Base-by-base conservation (phyloP, 148 eudicot species). In the Spergularia marina region DNA sequence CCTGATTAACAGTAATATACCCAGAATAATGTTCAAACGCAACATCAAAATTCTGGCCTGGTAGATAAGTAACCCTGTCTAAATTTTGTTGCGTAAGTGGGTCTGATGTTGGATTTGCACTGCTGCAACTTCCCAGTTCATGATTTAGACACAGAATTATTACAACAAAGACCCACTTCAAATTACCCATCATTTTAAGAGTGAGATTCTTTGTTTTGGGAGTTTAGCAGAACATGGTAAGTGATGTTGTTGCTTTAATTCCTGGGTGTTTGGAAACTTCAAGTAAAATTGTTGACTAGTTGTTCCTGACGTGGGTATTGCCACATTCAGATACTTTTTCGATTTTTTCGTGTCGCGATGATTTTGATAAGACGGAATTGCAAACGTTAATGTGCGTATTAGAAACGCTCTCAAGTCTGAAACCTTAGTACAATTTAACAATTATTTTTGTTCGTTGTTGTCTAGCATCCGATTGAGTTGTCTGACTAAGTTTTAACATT, bases 21-120 rank as follows among this genome's bases (percentile, higher is more conserved):
- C 98, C 98, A 79, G 96, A 86, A 78, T 85, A 93, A 15, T 93
- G 98, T 9, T 78, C 71, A 78, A 91, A 93, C 17, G 60, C 83
- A 57, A 93, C 90, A 78, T 89, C 85, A 76, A 88, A 89, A 61
- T 76, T 77, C 68, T 87, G 96, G 39, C 98, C 96, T 2, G 98
- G 98, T 57, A 93, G 89, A 44, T 80, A 69, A 14, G 34, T 17
- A 65, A 91, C 76, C 78, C 75, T 79, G 53, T 88, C 94, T 56
- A 85, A 68, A 39, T 63, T 61, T 79, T 91, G 91, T 63, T 85
- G 89, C 61, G 79, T 75, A 51, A 41, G 15, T 72, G 82, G 79
- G 79, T 87, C 86, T 54, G 68, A 21, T 36, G 74, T 74, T 51
- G 73, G 74, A 70, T 57, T 67, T 56, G 79, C 41, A 53, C n/a